phyloP scores from a whole-genome alignment of 2,329 filamentous ascomycete species.

The Zymoseptoria tritici region DNA sequence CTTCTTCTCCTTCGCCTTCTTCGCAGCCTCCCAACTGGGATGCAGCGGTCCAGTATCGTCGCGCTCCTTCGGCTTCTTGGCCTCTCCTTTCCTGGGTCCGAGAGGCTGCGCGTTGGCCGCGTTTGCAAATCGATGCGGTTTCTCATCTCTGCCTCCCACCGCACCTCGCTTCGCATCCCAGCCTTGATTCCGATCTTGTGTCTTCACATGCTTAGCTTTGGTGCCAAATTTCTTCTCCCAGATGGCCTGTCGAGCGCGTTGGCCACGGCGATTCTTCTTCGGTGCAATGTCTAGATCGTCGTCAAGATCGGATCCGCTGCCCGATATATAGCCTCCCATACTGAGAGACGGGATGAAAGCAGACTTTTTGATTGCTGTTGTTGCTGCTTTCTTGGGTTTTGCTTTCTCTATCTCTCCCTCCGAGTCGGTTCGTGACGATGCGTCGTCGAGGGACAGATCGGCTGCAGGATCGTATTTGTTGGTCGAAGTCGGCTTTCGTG shows the following conservation, averaged over 20 bases:
- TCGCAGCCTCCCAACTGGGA: conserved; percentile 59
- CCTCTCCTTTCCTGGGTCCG: conserved; percentile 9
- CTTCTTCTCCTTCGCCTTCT: conserved; percentile 49
- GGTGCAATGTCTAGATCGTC: conserved; percentile 43
- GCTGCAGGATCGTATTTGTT: conserved; percentile 11
- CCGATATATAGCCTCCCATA: conserved; percentile 69
- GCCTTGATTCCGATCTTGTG: conserved; percentile 42
- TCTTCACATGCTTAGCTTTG: conserved; percentile 59
- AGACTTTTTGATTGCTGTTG: conserved; percentile 34
- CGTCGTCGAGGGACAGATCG: conserved; percentile 14
- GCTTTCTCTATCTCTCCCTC: conserved; percentile 16
- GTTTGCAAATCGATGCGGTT: conserved; percentile 8
- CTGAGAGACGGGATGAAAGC: conserved; percentile 69
- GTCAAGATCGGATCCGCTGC: conserved; percentile 66
- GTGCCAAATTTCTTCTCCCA: conserved; percentile 74
- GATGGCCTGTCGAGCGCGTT: conserved; percentile 69
- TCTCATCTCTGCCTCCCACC: conserved; percentile 16
- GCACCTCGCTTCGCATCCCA: conserved; percentile 56
- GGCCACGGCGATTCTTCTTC: conserved; percentile 68
- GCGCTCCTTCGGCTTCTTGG: conserved; percentile 25
- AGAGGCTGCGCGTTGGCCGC: conserved; percentile 14
- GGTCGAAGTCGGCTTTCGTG: background rate
- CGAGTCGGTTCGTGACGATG: conserved; percentile 15
- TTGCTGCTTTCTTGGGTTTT: conserved; percentile 14
- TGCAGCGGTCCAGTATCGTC: conserved; percentile 51